These are phyloP conservation scores for Suillus weaverae DNA, from an alignment of 768 basidiomycete genomes.

Conservation along the genomic window DNA sequence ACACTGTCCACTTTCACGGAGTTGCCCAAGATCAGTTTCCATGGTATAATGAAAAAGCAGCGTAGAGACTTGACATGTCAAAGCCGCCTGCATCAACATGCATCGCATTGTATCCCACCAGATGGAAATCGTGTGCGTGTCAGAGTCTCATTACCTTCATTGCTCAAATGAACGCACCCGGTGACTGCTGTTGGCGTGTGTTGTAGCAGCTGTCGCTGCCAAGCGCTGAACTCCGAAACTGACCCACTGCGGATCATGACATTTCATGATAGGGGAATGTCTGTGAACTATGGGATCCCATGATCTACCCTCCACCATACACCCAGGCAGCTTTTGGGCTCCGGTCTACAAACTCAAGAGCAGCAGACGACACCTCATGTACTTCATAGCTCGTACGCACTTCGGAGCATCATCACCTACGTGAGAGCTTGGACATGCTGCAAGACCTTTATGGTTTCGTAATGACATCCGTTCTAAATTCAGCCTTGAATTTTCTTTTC, in stretches of 20 bases:
- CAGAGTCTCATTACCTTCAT: neutral
- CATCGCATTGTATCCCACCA: neutral
- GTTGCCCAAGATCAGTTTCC: neutral
- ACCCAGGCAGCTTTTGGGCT: neutral
- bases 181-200: neutral
- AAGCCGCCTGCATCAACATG: neutral
- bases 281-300: neutral
- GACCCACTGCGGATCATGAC: neutral
- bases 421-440: neutral
- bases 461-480: neutral
- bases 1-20: neutral
- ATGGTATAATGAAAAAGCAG: neutral
- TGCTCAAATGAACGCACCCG: neutral
- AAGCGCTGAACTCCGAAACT: neutral
- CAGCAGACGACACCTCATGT: neutral
- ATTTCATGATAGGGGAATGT: too few relatives aligned
- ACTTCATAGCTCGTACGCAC: neutral
- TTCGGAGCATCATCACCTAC: neutral
- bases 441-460: neutral
- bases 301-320: neutral
- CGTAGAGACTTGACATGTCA: neutral
- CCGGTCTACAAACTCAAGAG: neutral
- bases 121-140: neutral
- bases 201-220: neutral
- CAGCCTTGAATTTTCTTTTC: neutral